Base-by-base conservation (phyloP, 805 yeast genomes). In the Hanseniaspora thailandica region DNA sequence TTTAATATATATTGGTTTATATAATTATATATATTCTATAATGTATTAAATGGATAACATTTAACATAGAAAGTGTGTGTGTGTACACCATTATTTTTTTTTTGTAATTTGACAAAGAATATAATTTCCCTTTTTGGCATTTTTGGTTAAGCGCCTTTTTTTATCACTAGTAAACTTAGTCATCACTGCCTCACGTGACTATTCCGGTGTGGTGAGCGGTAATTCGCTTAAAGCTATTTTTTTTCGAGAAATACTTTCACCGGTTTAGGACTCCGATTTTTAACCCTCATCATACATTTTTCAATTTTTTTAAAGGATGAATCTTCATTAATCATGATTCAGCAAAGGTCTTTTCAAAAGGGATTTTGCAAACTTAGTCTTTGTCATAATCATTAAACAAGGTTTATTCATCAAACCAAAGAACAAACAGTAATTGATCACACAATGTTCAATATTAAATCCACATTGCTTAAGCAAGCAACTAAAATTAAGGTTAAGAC, bases 401-500 rank as follows among this genome's bases (percentile, higher is more conserved):
- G 10, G 39, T 31, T 13, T 41, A 3, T 1, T 10, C n/a, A 10
- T n/a, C 10, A 30, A 17, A 13, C 15, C n/a, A 30, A 19, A 10
- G 26, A 9, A 4, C 31, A 41, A 25, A 25, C 13, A 26, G 4
- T 25, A 15, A 15, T 22, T 22, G 10, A n/a, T 8, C 12, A 6
- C 4, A 47, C n/a, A 23, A 52, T 39, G 55, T 45, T 47, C n/a
- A 40, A 31, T 26, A 19, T 61, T 15, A 60, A 60, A 56, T 60
- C 66, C 54, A 58, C 52, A 44, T 56, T 65, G 23, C 58, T 66
- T 15, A 61, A 71, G 6, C 49, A 64, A 19, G 44, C 61, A 7
- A n/a, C 66, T 67, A 84, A 83, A 65, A 80, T 84, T 65, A 78
- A 78, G 61, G 89, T 84, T 45, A 76, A 77, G 62, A 77, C 74